Evolutionary conservation across 257 asterid species (phyloP), one percentile per base, ranked within the genome.

Genomic region (Solanum sparsipilum): DNA sequence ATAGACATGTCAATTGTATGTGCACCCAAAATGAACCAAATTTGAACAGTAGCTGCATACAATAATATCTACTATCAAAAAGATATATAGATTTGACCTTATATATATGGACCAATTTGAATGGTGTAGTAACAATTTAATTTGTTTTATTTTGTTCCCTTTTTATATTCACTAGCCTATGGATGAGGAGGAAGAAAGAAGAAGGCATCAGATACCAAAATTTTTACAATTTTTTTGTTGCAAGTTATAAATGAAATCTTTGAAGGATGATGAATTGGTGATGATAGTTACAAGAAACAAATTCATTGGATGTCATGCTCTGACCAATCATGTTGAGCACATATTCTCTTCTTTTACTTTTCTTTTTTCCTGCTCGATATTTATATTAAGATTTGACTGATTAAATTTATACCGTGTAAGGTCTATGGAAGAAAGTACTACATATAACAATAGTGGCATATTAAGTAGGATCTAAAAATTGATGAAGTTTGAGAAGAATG

Each of bases 341-440:
- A 79, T 27, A 79, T 79, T 79, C 85, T 79, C 5, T 27, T 39
- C 35, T 76, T 9, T 38, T 6, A 6, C 15, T 15, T 71, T 15
- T 71, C 16, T 25, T 31, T 31, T 8, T 1, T 0, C 2, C 3
- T 0, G 1, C 13, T 34, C 5, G 1, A 34, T 73, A 18, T 18
- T 5, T 34, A 1, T 34, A 34, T 73, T 73, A 34, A 32, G 0
- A 6, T 5, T 20, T 18, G 16, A 72, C 3, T 7, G 3, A 72
- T 8, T 13, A 32, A 72, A 72, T 4, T 20, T 6, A 5, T 4
- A 0, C 0, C 6, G 2, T 72, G 15, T 72, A 34, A 31, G 1
- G 23, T 70, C 0, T 13, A 31, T 3, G 1, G 0, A 15, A 71
- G 36, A 13, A 67, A 12, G 20, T 67, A 27, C 20, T 67, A 4